phyloP scores from a whole-genome alignment of 140 eudicot species.

The Ambrosia hybrid region DNA sequence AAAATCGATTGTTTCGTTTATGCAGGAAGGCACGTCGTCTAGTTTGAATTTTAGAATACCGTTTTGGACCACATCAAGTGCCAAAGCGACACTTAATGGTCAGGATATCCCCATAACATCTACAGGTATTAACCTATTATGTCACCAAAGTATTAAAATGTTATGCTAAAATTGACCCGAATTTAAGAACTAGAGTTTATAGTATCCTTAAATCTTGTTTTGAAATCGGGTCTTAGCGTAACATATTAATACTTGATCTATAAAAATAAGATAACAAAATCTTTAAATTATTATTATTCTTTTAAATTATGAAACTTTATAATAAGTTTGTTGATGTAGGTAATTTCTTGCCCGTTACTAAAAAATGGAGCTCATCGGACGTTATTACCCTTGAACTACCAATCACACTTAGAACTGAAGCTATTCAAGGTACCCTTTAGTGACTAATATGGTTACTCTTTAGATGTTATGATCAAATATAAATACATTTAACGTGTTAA shows the following conservation, averaged over 20 bases:
- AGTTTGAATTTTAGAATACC: constrained; percentile 81
- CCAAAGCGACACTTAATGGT: constrained; percentile 56
- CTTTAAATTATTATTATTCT: background rate
- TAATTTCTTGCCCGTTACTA: constrained; percentile 53
- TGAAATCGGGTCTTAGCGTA: background rate
- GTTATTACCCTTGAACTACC: constrained; percentile 64
- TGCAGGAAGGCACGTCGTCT: constrained; percentile 43
- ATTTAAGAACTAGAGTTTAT: background rate
- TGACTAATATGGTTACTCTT: background rate
- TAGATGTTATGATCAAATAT: no score
- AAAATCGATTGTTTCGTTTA: background rate
- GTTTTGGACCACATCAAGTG: constrained; percentile 60
- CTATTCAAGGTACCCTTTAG: constrained; percentile 60
- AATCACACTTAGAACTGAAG: constrained; percentile 64
- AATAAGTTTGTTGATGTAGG: constrained; percentile 41
- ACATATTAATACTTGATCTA: background rate
- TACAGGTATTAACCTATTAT: constrained; percentile 48
- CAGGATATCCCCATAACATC: constrained; percentile 38
- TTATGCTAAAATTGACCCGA: background rate
- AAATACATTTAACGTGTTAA: no score
- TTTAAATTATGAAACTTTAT: background rate
- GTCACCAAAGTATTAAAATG: background rate
- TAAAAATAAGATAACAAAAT: no score
- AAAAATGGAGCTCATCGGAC: constrained; percentile 69
- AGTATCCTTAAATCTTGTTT: background rate